Base-by-base conservation (phyloP, 495 filamentous ascomycete genomes). In the Tetracladium setigerum region DNA sequence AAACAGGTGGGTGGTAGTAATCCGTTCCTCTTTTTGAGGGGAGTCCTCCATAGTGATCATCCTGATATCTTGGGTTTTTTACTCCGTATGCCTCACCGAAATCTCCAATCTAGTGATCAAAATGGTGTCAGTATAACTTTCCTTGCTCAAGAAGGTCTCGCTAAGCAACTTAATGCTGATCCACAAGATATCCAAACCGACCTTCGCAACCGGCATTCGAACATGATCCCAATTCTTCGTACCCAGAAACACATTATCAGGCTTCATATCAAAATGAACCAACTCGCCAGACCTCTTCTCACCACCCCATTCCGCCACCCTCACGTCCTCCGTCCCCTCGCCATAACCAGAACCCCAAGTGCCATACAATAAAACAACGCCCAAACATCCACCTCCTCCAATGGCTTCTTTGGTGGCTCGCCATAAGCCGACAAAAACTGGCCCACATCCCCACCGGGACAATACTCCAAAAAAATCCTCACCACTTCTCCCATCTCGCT, bases 371-470 rank as follows among this genome's bases (percentile, higher is more conserved):
- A 18, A 22, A 46, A 46, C n/a, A 46, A 2, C 7, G 43, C 33
- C 43, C 43, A 46, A 13, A 46, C 13, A 19, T 46, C 43, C 4
- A 34, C 5, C 16, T 46, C 43, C 18, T 13, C n/a, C 5, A 46
- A 15, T 1, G 19, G 16, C 9, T 6, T 5, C 11, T 19, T 13
- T 2, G 31, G 17, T 14, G 14, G 15, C 17, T 34, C 32, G n/a
- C 24, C 43, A 11, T 37, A 15, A 11, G 2, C 16, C 5, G 18
- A 30, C 27, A 46, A 8, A 24, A 46, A 46, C 30, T 37, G 30
- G 11, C 19, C 43, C 30, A 46, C 11, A 46, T 46, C 43, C 4
- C 43, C 43, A 36, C 43, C 43, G 10, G 43, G 43, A 27, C 43
- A 46, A 34, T 19, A 46, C 33, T 46, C 43, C 17, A 46, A 24